phyloP scores from a whole-genome alignment of 2,329 filamentous ascomycete species.

The Penicillium capsulatum region DNA sequence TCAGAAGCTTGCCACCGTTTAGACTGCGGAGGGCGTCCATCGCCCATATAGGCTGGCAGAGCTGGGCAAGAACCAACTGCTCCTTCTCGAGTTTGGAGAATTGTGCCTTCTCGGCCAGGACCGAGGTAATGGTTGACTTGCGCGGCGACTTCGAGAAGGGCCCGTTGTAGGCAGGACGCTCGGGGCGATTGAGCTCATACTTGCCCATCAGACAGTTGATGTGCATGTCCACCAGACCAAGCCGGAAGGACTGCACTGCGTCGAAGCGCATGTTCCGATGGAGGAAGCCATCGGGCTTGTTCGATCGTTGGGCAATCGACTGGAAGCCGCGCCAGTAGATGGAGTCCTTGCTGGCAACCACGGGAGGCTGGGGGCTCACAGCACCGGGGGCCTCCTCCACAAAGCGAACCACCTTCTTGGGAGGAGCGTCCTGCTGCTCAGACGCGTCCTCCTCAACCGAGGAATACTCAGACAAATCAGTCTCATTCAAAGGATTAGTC shows the following conservation, averaged over 20 bases:
- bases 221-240: constrained; percentile 68
- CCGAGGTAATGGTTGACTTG: constrained; percentile 60
- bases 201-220: constrained; percentile 79
- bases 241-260: constrained; percentile 75
- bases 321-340: constrained; percentile 89
- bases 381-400: constrained; percentile 36
- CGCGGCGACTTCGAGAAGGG: constrained; percentile 67
- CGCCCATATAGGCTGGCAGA: constrained; percentile 58
- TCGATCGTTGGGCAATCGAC: constrained; percentile 63
- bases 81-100: constrained; percentile 62
- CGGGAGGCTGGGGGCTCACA: constrained; percentile 36
- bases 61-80: constrained; percentile 70
- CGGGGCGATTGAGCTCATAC: constrained; percentile 69
- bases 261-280: constrained; percentile 83
- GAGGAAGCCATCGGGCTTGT: constrained; percentile 71
- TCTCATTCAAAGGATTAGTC: constrained; percentile 52
- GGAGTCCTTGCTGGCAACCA: constrained; percentile 59
- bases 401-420: constrained; percentile 32
- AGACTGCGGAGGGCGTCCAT: constrained; percentile 59
- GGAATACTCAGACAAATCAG: constrained; percentile 18
- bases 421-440: constrained; percentile 19
- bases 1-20: constrained; percentile 58
- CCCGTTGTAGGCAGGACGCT: constrained; percentile 68
- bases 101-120: constrained; percentile 49
- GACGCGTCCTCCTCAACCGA: constrained; percentile 12